Evolutionary conservation across 1,139 yeast genomes (phyloP).

Genomic region (Hansenula lynferdii): DNA sequence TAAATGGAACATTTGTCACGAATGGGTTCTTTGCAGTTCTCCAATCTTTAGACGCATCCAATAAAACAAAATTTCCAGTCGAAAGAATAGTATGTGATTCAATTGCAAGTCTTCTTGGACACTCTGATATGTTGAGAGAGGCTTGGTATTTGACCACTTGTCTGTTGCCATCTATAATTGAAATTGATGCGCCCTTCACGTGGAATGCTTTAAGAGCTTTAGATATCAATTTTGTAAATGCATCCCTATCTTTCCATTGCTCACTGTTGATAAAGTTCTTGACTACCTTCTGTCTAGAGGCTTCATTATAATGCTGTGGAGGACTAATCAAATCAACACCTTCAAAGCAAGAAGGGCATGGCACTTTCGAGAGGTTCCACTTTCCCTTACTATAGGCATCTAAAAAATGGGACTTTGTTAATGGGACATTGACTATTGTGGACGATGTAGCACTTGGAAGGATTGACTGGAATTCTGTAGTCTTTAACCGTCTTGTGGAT

Average conservation of each 20-base stretch:
- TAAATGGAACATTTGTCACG: constrained; percentile 55
- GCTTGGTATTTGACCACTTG: constrained; percentile 48
- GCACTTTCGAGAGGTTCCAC: constrained; percentile 51
- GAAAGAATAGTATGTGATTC: constrained; percentile 68
- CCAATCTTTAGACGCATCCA: constrained; percentile 67
- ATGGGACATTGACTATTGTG: constrained; percentile 15
- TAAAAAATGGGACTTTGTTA: constrained; percentile 56
- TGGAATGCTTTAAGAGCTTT: constrained; percentile 34
- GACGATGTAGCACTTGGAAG: constrained; percentile 2
- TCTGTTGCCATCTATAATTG: constrained; percentile 44
- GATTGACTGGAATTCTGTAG: neutral
- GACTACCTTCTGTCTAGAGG: constrained; percentile 36
- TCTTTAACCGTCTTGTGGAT: neutral
- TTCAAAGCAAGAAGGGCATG: constrained; percentile 50
- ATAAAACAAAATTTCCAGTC: constrained; percentile 43
- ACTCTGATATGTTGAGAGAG: constrained; percentile 39
- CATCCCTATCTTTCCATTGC: constrained; percentile 45
- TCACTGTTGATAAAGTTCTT: constrained; percentile 34
- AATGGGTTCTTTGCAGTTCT: constrained; percentile 55
- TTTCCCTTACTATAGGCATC: constrained; percentile 60
- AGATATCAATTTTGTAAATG: constrained; percentile 36
- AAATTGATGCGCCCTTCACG: constrained; percentile 51
- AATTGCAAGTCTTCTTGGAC: constrained; percentile 52
- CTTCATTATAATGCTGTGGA: constrained; percentile 50
- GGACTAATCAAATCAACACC: constrained; percentile 49